These are phyloP conservation scores for Pseudomonodictys pantanalensis DNA, from an alignment of 495 filamentous ascomycete species.

Conservation along the genomic window DNA sequence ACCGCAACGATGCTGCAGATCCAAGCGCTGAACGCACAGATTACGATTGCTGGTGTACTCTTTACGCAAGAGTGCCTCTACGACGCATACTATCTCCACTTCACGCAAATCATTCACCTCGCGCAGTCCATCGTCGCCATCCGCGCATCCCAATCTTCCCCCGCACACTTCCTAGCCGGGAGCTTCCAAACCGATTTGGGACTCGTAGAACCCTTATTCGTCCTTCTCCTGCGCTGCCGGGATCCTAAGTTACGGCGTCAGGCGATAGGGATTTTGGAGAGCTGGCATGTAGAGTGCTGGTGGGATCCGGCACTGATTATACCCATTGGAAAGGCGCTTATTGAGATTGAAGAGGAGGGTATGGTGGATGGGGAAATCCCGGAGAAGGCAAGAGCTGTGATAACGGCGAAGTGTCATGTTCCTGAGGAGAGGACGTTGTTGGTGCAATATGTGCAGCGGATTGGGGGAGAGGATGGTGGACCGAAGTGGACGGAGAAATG, in stretches of 20 bases:
- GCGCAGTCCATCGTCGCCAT: background rate
- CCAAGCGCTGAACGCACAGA: slow-evolving; percentile 1
- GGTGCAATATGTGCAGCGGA: slow-evolving; percentile 10
- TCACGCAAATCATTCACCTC: slow-evolving; percentile 3
- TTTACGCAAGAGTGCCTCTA: slow-evolving; percentile 11
- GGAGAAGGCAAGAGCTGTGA: slow-evolving; percentile 4
- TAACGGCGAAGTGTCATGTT: slow-evolving; percentile 12
- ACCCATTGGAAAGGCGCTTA: background rate
- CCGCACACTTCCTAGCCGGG: background rate
- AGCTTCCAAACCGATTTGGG: slow-evolving; percentile 10
- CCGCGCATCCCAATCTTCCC: background rate
- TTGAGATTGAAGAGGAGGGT: slow-evolving; percentile 10
- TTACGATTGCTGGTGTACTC: slow-evolving; percentile 8
- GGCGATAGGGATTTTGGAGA: slow-evolving; percentile 7
- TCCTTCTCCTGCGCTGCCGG: slow-evolving; percentile 3
- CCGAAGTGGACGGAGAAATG: slow-evolving; percentile 13
- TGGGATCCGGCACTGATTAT: slow-evolving; percentile 15
- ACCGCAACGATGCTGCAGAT: slow-evolving; percentile 13
- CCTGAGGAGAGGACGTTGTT: background rate
- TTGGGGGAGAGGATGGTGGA: background rate
- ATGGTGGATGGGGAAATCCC: slow-evolving; percentile 10
- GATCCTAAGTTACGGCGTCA: slow-evolving; percentile 3
- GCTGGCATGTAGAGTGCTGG: slow-evolving; percentile 15
- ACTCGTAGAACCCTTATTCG: slow-evolving; percentile 8
- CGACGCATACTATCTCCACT: background rate